Percentiles rank a stretch among this genome's conserved stretches.
phyloP scores from a whole-genome alignment of 164 flowering plant species.

The Cinnamomum micranthum region DNA sequence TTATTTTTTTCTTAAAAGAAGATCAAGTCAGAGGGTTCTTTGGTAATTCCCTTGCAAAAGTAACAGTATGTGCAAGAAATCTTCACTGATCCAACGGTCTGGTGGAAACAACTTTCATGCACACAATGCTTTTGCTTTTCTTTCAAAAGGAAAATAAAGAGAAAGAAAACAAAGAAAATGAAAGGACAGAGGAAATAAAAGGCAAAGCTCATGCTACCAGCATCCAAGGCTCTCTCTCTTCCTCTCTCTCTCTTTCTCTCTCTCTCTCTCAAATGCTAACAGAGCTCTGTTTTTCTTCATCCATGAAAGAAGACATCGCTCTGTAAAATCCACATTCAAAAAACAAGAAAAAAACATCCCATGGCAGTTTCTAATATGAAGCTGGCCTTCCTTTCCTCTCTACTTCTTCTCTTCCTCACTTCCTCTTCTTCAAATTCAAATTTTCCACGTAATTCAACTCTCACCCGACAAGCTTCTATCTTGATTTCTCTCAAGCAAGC shows the following conservation, averaged over 20 bases:
- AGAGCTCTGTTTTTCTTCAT: conserved; percentile 15
- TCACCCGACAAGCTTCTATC: conserved; percentile 40
- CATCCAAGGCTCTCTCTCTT: conserved; percentile 14
- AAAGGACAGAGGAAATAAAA: conserved; percentile 9
- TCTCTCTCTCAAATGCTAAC: conserved; percentile 3
- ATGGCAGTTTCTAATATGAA: conserved; percentile 32
- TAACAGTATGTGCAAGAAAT: neutral
- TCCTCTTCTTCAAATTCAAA: conserved; percentile 19
- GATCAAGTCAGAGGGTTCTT: neutral
- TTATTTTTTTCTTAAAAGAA: neutral
- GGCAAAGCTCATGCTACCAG: conserved; percentile 7
- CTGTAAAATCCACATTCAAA: conserved; percentile 11
- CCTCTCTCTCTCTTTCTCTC: conserved; percentile 16
- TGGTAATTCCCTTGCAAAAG: neutral
- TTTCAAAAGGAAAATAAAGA: conserved; percentile 30
- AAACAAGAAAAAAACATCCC: conserved; percentile 2
- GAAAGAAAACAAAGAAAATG: conserved; percentile 9
- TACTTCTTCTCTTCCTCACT: conserved; percentile 13
- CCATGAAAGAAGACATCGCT: conserved; percentile 14
- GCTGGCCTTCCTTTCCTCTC: conserved; percentile 19
- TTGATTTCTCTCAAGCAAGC: conserved; percentile 41
- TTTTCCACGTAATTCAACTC: conserved; percentile 30
- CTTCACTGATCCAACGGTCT: conserved; percentile 9
- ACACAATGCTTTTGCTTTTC: conserved; percentile 33
- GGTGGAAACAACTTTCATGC: conserved; percentile 3